Conservation (phyloP, 2,329 filamentous ascomycete species). For the Xylaria sp. region DNA sequence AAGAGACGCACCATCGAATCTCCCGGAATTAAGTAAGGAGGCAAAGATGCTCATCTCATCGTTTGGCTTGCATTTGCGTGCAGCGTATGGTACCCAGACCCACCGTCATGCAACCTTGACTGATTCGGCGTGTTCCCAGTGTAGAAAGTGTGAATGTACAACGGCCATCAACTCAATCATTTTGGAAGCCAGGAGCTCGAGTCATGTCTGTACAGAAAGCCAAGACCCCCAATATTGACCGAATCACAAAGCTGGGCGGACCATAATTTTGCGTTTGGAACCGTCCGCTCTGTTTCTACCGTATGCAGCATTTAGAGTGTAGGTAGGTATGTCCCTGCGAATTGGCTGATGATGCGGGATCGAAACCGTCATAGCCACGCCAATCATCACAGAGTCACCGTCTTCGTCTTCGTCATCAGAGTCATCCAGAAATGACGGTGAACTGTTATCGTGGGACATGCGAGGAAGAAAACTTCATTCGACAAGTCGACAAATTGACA, state of each 20-base stretch:
- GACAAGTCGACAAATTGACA: conserved; percentile 3
- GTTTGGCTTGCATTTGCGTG: conserved; percentile 8
- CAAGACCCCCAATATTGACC: conserved; percentile 1
- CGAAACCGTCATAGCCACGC: not conserved
- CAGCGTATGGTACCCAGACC: conserved; percentile 1
- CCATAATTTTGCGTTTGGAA: not conserved
- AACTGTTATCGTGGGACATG: not conserved
- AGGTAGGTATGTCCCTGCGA: not conserved
- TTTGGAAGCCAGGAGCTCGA: conserved; percentile 4
- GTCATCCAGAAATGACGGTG: not conserved
- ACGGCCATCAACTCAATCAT: not conserved
- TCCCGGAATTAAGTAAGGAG: not conserved
- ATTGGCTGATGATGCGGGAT: not conserved
- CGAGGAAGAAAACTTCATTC: no score
- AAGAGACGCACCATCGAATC: not conserved
- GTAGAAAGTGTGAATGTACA: conserved; percentile 6
- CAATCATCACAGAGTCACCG: not conserved
- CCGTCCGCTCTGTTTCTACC: not conserved
- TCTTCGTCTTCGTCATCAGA: no score
- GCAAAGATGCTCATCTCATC: conserved; percentile 18
- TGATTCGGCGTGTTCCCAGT: not conserved
- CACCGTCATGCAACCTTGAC: conserved; percentile 8
- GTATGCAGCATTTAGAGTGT: not conserved
- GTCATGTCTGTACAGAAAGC: conserved; percentile 1
- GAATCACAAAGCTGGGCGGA: not conserved